Evolutionary conservation across 768 basidiomycete species (phyloP), one percentile per base, ranked within the genome.

Genomic region (Hygrophoropsis aurantiaca): DNA sequence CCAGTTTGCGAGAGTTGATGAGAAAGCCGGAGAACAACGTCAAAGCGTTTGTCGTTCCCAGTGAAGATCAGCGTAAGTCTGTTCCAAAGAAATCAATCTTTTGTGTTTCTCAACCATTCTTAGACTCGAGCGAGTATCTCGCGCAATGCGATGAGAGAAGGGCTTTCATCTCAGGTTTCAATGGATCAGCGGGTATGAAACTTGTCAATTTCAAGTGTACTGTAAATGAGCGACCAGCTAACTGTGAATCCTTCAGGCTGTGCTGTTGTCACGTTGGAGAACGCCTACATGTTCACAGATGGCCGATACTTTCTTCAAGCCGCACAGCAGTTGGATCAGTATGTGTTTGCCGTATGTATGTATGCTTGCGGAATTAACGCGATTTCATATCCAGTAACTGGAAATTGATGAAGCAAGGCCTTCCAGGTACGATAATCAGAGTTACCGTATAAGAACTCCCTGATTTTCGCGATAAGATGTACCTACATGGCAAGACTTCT

Each of bases 291-390:
- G 40, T 98, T 95, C 70, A 98, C 95, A 2, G 95, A 99, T 71
- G 97, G 95, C 3, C 72, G 95, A 37, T 99, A 99, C 61, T 97
- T 89, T 60, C 70, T 97, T 25, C 95, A 99, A 68, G 97, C 97
- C 0, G 81, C 78, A 50, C 80, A 93, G 52, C 91, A 99, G 67
- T 71, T 99, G 54, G 92, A 94, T 64, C 51, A 77, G 91, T 90
- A 55, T 63, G 82, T 56, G 5, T 35, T 13, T 21, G 18, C 27
- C 13, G 27, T 30, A 30, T 44, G n/a, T 40, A 38, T 41, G 15
- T 37, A 37, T 27, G 40, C 33, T 46, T 21, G 47, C 18, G 19
- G 15, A 15, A 19, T 21, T 19, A 7, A 38, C 36, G 27, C 7
- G n/a, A 21, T 38, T 6, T 9, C 6, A 38, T 7, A 11, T 34